These are phyloP conservation scores for Coniochaeta hoffmannii DNA, from an alignment of 2,329 filamentous ascomycete genomes.

Conservation along the genomic window DNA sequence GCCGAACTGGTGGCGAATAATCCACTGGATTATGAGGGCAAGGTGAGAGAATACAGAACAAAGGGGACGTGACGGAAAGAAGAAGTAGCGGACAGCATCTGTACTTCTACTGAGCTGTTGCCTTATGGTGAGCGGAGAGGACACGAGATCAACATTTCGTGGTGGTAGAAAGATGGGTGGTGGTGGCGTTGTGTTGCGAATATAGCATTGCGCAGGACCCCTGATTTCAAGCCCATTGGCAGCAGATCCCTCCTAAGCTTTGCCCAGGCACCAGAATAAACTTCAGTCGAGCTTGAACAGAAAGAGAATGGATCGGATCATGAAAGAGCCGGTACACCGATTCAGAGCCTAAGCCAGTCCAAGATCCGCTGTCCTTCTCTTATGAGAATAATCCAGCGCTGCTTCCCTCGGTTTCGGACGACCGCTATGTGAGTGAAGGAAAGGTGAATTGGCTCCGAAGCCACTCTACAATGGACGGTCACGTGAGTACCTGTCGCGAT, in stretches of 20 bases:
- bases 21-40: not conserved
- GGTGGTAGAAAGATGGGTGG: not conserved
- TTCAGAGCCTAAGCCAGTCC: too few relatives aligned
- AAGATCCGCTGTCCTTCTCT: too few relatives aligned
- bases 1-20: not conserved
- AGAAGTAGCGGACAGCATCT: not conserved
- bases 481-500: not conserved
- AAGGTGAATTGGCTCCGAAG: too few relatives aligned
- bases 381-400: too few relatives aligned
- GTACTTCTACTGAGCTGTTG: not conserved
- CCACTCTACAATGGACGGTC: not conserved
- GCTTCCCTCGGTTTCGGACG: too few relatives aligned
- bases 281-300: too few relatives aligned
- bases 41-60: not conserved
- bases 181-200: not conserved
- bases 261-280: not conserved
- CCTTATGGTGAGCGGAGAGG: not conserved
- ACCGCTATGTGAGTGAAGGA: too few relatives aligned
- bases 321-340: too few relatives aligned
- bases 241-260: not conserved
- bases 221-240: not conserved
- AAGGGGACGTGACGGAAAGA: not conserved
- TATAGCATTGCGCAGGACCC: not conserved
- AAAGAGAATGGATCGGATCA: too few relatives aligned
- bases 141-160: not conserved